These are phyloP conservation scores for Suillus tomentosus DNA, from an alignment of 768 basidiomycete genomes.

Conservation along the genomic window DNA sequence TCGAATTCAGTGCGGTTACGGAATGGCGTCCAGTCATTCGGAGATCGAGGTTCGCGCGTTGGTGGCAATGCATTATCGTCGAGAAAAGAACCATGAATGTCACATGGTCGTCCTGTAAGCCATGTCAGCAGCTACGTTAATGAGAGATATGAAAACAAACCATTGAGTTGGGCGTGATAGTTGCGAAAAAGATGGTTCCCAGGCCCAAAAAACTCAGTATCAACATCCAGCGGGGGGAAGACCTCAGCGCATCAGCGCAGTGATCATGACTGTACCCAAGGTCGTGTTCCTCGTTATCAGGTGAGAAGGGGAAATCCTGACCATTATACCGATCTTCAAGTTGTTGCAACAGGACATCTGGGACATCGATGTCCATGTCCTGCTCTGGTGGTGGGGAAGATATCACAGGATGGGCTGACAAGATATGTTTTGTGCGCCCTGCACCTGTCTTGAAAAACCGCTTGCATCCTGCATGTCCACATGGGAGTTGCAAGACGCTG, in stretches of 20 bases:
- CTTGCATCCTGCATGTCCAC: conserved; percentile 1
- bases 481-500: not conserved
- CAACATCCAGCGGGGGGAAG: no score
- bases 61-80: conserved; percentile 6
- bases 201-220: conserved; percentile 5
- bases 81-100: conserved; percentile 10
- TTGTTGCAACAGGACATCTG: no score
- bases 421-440: conserved; percentile 11
- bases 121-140: not conserved
- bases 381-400: not conserved
- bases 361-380: not conserved
- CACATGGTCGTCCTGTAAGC: conserved; percentile 13
- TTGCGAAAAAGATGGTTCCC: conserved; percentile 7
- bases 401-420: conserved; percentile 8
- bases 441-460: conserved; percentile 7
- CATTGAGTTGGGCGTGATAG: conserved; percentile 14
- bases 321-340: no score
- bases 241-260: no score
- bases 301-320: no score
- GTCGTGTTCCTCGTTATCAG: no score
- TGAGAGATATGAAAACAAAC: conserved; percentile 5
- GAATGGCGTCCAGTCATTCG: conserved; percentile 19
- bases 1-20: conserved; percentile 19
- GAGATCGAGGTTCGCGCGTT: not conserved
- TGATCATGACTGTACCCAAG: no score